Evolutionary conservation across 2,329 filamentous ascomycete genomes (phyloP).

Genomic region (Botrytis sinoallii): DNA sequence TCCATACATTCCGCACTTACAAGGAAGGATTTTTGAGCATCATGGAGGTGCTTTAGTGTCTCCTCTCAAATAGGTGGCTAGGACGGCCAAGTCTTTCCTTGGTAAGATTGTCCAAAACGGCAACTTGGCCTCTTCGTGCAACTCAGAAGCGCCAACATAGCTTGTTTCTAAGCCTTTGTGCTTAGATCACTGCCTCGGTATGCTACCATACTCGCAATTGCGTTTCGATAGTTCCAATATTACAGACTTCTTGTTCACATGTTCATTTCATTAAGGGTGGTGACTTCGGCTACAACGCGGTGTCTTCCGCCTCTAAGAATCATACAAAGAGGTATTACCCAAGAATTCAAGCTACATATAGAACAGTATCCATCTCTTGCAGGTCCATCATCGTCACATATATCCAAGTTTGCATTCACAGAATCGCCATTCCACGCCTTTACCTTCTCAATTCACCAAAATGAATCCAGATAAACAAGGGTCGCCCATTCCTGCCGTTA

Average conservation of each 20-base stretch:
- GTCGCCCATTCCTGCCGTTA: not conserved
- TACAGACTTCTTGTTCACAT: not conserved
- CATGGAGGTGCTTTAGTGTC: not conserved
- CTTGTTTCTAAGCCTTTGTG: not conserved
- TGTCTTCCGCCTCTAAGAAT: too few species aligned
- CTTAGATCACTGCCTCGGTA: not conserved
- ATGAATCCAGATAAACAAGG: constrained; percentile 6
- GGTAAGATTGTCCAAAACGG: not conserved
- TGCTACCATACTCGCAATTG: not conserved
- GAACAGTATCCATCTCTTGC: not conserved
- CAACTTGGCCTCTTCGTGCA: too few species aligned
- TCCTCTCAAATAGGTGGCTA: not conserved
- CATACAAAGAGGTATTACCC: not conserved
- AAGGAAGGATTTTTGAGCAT: not conserved
- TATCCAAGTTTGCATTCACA: not conserved
- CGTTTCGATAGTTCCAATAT: not conserved
- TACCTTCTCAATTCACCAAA: not conserved
- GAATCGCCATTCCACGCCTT: not conserved
- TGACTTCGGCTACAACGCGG: not conserved
- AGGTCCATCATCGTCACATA: not conserved
- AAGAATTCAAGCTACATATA: not conserved
- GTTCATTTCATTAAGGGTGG: not conserved
- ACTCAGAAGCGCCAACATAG: not conserved
- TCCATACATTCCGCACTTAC: not conserved
- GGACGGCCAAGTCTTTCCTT: not conserved